A percentile compares a stretch with the other conserved stretches of the same genome.
Conservation (phyloP, 306 rosid species). For the Macrotyloma uniflorum region DNA sequence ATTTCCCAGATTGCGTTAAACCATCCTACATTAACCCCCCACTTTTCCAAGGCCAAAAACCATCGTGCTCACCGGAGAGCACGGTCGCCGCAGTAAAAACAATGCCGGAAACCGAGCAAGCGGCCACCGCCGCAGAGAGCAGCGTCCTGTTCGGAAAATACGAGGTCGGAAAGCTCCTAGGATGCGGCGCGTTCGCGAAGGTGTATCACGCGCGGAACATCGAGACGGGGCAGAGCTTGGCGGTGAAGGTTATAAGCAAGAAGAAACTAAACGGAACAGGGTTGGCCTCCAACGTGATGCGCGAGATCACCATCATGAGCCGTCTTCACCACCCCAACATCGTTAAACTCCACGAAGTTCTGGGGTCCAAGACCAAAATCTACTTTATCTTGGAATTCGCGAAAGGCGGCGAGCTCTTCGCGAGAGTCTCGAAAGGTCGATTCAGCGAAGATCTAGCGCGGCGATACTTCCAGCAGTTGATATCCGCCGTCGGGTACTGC, state of each 20-base stretch:
- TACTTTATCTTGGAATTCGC: slow-evolving; percentile 68
- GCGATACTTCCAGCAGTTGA: slow-evolving; percentile 56
- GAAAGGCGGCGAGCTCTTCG: slow-evolving; percentile 75
- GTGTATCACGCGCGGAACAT: slow-evolving; percentile 69
- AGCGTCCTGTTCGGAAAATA: slow-evolving; percentile 62
- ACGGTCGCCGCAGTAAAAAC: background rate
- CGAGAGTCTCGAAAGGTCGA: slow-evolving; percentile 52
- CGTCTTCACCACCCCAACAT: slow-evolving; percentile 64
- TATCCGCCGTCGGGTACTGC: slow-evolving; percentile 77
- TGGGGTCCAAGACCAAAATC: slow-evolving; percentile 70
- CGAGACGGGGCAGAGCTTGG: slow-evolving; percentile 58
- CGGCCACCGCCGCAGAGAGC: background rate
- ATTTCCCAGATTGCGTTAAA: background rate
- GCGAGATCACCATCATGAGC: slow-evolving; percentile 71
- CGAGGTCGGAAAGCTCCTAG: slow-evolving; percentile 66
- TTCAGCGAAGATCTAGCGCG: slow-evolving; percentile 61
- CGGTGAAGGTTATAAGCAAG: slow-evolving; percentile 68
- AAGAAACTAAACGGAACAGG: slow-evolving; percentile 48
- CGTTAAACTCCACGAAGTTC: slow-evolving; percentile 68
- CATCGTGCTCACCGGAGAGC: background rate
- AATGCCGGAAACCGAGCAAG: slow-evolving; percentile 16
- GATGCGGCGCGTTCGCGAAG: slow-evolving; percentile 84
- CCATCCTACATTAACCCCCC: background rate
- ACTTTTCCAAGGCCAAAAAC: background rate
- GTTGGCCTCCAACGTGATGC: slow-evolving; percentile 57